These are phyloP conservation scores for Eutrema salsugineum DNA, from an alignment of 441 rosid species.

Conservation along the genomic window DNA sequence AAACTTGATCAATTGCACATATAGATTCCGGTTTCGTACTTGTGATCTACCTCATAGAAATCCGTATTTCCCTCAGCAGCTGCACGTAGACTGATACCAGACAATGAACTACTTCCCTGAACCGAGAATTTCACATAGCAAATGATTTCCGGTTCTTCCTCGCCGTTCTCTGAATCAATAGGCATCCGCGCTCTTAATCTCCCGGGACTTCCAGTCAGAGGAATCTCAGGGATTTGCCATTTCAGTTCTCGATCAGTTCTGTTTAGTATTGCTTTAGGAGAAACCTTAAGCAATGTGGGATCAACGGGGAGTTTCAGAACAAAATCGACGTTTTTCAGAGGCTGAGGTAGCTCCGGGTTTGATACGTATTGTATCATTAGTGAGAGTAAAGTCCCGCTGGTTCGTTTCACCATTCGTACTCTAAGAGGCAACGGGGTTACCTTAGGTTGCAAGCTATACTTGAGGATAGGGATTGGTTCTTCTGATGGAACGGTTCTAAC, in stretches of 20 bases:
- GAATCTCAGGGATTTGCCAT: constrained; percentile 87
- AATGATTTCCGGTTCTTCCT: constrained; percentile 65
- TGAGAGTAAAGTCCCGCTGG: constrained; percentile 86
- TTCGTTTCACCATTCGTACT: constrained; percentile 72
- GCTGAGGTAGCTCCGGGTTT: constrained; percentile 67
- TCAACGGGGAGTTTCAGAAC: constrained; percentile 84
- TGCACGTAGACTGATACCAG: constrained; percentile 58
- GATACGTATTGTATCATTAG: constrained; percentile 92
- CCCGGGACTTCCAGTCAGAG: constrained; percentile 63
- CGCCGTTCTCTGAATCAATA: constrained; percentile 65
- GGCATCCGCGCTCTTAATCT: constrained; percentile 82
- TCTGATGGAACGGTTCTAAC: constrained; percentile 82
- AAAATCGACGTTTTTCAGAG: constrained; percentile 70
- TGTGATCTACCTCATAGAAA: constrained; percentile 75
- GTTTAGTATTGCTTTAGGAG: constrained; percentile 82
- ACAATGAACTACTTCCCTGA: constrained; percentile 56
- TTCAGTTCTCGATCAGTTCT: constrained; percentile 80
- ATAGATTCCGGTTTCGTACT: constrained; percentile 67
- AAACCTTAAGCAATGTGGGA: constrained; percentile 86
- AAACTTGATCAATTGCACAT: constrained; percentile 53
- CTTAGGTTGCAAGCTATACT: constrained; percentile 80
- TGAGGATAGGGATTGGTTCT: constrained; percentile 81
- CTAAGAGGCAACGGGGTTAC: constrained; percentile 83
- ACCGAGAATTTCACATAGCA: constrained; percentile 73
- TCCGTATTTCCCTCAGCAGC: constrained; percentile 77